Base-by-base conservation (phyloP, 148 eudicot species). In the Pouteria glomerata region DNA sequence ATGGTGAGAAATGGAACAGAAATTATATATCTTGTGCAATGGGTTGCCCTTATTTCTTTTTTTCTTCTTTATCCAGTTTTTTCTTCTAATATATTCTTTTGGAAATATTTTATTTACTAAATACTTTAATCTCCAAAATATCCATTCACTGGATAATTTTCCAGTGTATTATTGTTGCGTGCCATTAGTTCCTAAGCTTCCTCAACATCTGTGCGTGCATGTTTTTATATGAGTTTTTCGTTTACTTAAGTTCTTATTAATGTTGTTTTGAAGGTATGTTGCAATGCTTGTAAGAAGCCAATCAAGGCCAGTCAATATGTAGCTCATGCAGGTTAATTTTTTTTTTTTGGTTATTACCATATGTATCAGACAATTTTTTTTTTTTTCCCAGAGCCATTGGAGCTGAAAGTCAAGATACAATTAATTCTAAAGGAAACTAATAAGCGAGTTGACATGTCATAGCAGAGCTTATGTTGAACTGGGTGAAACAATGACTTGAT, bases 271-370 rank as follows among this genome's bases (percentile, higher is more conserved):
- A 66, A 90, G 97, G 93, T 90, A 27, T 69, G 84, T 75, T 90
- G 97, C 81, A 86, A 86, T 75, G 80, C 89, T 72, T 90, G 97
- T 79, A 88, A 82, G 85, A 90, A 85, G 79, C 97, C 97, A 64
- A 82, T 90, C 79, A 88, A 84, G 82, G 82, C 78, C 72, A 90
- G 91, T 63, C 93, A 88, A 66, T 90, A 83, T 69, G 83, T 82
- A 68, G 80, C 78, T 56, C 97, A 90, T 90, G 85, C 97, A 90
- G 97, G 97, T 90, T 62, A 65, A 31, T 57, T 66, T 31, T 56
- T 11, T 26, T 63, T 13, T 11, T 30, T 48, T 24, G 27, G 26
- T 33, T 41, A 18, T 68, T 60, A 19, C 37, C n/a, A 31, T 14
- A 7, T 13, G 1, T 10, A 34, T 33, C 19, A 16, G 24, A 50